These are phyloP conservation scores for Piper longum DNA, from an alignment of 164 flowering plant genomes.

Conservation along the genomic window DNA sequence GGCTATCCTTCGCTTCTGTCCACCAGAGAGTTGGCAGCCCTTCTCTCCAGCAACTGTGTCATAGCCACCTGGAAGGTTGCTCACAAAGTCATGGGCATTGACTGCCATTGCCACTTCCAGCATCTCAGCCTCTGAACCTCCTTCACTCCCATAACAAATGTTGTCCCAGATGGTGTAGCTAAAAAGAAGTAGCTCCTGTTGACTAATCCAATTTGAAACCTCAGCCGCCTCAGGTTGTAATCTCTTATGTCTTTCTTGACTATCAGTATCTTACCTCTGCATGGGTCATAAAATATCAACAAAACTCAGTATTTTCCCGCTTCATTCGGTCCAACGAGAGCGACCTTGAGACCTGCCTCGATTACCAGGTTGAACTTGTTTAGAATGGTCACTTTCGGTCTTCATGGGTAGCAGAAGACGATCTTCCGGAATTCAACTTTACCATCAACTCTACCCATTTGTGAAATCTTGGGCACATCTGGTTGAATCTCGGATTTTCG, in stretches of 20 bases:
- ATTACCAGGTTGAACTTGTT: conserved; percentile 35
- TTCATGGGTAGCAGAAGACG: conserved; percentile 34
- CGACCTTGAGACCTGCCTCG: conserved; percentile 44
- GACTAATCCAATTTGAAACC: conserved; percentile 54
- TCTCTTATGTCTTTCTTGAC: conserved; percentile 34
- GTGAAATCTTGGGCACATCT: conserved; percentile 20
- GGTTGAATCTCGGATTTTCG: conserved; percentile 47
- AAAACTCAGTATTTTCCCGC: conserved; percentile 61
- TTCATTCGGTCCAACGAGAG: conserved; percentile 69
- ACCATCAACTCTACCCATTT: conserved; percentile 25
- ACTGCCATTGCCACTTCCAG: conserved; percentile 38
- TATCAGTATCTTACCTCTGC: conserved; percentile 34
- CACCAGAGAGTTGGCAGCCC: conserved; percentile 66
- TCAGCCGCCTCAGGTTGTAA: conserved; percentile 43
- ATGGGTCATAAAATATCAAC: conserved; percentile 49
- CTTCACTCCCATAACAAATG: conserved; percentile 47
- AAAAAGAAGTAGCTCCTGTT: conserved; percentile 73
- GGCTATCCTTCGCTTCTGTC: conserved; percentile 67
- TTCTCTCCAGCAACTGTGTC: conserved; percentile 53
- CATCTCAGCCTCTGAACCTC: conserved; percentile 43
- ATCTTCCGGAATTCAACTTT: conserved; percentile 34
- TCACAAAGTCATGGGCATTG: conserved; percentile 44
- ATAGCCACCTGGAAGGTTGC: conserved; percentile 49
- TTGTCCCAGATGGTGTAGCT: conserved; percentile 50
- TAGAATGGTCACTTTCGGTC: conserved; percentile 41